Percentiles rank a stretch among this genome's conserved stretches.
phyloP scores from a whole-genome alignment of 148 eudicot species.

The Mesembryanthemum crystallinum region DNA sequence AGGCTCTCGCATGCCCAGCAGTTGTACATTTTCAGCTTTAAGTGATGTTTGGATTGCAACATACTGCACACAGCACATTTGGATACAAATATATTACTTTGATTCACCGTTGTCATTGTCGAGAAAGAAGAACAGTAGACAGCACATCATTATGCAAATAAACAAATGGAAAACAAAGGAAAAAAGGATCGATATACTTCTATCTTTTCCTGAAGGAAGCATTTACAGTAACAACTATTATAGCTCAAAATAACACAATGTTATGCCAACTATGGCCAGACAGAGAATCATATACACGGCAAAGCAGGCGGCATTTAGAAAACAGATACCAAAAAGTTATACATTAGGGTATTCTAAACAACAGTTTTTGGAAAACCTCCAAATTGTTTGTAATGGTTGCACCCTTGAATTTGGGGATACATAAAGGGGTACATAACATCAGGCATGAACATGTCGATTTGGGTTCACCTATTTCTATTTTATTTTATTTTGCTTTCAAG shows the following conservation, averaged over 20 bases:
- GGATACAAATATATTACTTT: background rate
- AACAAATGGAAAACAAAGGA: background rate
- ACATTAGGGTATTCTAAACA: too few species aligned
- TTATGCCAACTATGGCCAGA: background rate
- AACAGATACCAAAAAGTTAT: background rate
- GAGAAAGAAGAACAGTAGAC: background rate
- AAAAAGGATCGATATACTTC: too few species aligned
- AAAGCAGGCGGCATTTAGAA: background rate
- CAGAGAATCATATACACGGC: background rate
- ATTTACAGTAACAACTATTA: background rate
- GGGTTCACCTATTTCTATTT: background rate
- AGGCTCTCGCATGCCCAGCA: constrained; percentile 20
- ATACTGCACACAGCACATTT: constrained; percentile 20
- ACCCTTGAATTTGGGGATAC: background rate
- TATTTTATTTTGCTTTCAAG: background rate
- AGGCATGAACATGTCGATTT: background rate
- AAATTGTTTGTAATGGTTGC: too few species aligned
- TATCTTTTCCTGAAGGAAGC: background rate
- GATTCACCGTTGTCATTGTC: background rate
- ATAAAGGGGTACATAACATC: background rate
- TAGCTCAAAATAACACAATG: background rate
- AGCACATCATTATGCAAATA: background rate
- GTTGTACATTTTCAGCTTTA: constrained; percentile 23
- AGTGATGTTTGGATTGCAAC: constrained; percentile 26
- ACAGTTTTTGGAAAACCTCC: background rate